Evolutionary conservation across 1,284 basidiomycete species (phyloP).

Genomic region (Serendipita sp.): DNA sequence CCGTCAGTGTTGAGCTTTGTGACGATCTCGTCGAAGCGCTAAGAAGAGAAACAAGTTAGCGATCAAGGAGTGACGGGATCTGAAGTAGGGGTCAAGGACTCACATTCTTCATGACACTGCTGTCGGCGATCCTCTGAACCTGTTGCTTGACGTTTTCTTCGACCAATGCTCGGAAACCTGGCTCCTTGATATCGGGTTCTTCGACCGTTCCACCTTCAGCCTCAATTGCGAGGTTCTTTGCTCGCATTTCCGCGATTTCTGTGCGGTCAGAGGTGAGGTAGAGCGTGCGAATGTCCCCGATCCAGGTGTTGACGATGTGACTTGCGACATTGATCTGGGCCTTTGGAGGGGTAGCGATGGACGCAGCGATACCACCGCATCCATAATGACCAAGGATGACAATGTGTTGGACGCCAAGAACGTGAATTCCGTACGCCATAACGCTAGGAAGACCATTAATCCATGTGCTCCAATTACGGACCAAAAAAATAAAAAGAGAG

Average conservation of each 20-base stretch:
- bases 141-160: conserved; percentile 15
- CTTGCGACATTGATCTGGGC: conserved; percentile 8
- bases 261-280: conserved; percentile 9
- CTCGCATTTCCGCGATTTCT: conserved; percentile 13
- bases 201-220: not conserved
- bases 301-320: conserved; percentile 13
- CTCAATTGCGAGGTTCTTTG: not conserved
- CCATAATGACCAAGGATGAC: conserved; percentile 14
- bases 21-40: not conserved
- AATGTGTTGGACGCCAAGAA: conserved; percentile 14
- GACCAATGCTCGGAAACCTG: conserved; percentile 13
- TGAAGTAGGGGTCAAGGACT: not conserved
- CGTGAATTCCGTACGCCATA: conserved; percentile 13
- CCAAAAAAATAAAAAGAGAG: no score
- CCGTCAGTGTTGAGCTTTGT: conserved; percentile 5
- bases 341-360: conserved; percentile 9
- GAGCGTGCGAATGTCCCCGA: conserved; percentile 12
- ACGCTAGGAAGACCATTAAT: conserved; percentile 7
- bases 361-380: conserved; percentile 14
- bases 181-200: conserved; percentile 8
- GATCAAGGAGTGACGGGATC: not conserved
- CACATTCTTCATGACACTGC: conserved; percentile 10
- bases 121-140: conserved; percentile 10
- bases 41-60: not conserved
- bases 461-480: not conserved